phyloP scores from a whole-genome alignment of 352 stramenopile species.

The Blastocystis sp. region DNA sequence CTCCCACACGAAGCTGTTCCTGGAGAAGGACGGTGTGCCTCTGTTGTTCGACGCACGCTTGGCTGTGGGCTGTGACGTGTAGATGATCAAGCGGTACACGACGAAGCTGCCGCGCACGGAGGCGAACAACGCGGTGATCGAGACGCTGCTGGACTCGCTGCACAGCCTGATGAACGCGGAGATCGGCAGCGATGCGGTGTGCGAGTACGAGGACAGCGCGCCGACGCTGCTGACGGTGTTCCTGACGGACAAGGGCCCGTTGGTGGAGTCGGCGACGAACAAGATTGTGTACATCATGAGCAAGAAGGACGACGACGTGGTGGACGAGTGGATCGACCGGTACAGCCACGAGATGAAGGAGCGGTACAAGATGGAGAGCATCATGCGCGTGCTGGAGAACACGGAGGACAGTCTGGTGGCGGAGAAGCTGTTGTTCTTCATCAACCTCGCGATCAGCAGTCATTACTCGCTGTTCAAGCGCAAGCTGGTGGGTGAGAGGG shows the following conservation, averaged over 20 bases:
- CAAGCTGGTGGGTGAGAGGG: neutral
- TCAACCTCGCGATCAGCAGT: constrained; percentile 32
- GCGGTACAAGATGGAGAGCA: constrained; percentile 5
- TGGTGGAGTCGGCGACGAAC: constrained; percentile 4
- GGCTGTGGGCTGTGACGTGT: neutral
- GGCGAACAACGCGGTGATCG: neutral
- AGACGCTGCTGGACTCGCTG: constrained; percentile 12
- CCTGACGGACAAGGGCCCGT: constrained; percentile 4
- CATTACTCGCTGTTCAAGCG: constrained; percentile 42
- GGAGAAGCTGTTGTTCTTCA: constrained; percentile 4
- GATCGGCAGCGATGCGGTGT: neutral
- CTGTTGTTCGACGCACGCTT: constrained; percentile 31
- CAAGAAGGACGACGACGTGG: neutral
- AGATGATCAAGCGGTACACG: constrained; percentile 68
- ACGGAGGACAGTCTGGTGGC: neutral
- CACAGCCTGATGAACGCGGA: constrained; percentile 33
- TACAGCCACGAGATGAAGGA: constrained; percentile 26
- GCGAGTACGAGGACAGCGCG: constrained; percentile 33
- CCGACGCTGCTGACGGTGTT: constrained; percentile 17
- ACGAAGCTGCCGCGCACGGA: neutral
- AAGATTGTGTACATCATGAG: constrained; percentile 18
- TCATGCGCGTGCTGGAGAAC: constrained; percentile 49
- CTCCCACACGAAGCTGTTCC: constrained; percentile 17
- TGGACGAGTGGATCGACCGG: constrained; percentile 33
- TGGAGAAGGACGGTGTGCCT: constrained; percentile 13